Conservation (phyloP, 352 stramenopile species). For the Thraustochytrium sp. region DNA sequence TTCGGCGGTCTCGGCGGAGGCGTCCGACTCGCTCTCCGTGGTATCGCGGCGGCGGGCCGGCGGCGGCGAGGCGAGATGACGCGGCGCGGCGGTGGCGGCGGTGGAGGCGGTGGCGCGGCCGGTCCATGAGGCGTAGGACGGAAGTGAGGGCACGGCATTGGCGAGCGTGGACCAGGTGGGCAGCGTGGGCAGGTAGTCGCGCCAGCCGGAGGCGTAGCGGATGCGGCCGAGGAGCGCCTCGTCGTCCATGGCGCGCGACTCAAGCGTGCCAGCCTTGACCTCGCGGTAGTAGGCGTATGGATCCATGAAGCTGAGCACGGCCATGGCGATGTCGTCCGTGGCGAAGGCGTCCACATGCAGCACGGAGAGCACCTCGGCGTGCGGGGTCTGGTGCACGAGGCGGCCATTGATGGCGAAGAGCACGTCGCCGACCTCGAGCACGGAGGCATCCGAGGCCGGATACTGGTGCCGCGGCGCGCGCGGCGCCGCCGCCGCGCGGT, state of each 20-base stretch:
- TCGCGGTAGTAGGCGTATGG: slow-evolving; percentile 9
- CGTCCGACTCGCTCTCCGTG: no score
- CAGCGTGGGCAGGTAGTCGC: not conserved
- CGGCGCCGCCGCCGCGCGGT: not conserved
- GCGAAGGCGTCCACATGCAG: slow-evolving; percentile 16
- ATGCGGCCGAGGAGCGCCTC: slow-evolving; percentile 6
- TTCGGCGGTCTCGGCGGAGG: not conserved
- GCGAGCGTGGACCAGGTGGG: not conserved
- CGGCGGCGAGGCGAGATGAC: no score
- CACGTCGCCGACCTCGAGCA: slow-evolving; percentile 32
- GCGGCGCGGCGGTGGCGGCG: no score
- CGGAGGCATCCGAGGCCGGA: not conserved
- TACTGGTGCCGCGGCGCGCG: not conserved
- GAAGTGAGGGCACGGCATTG: no score
- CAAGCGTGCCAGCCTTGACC: not conserved
- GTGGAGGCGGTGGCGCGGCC: no score
- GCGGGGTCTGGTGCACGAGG: not conserved
- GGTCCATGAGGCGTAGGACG: no score
- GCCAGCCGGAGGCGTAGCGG: not conserved
- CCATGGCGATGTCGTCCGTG: not conserved
- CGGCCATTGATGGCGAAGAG: slow-evolving; percentile 31
- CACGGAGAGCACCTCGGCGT: not conserved
- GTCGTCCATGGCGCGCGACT: not conserved
- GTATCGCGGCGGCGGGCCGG: no score
- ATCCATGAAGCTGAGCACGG: slow-evolving; percentile 29